Evolutionary conservation across 768 basidiomycete genomes (phyloP).

Genomic region (Rickenella mellea): DNA sequence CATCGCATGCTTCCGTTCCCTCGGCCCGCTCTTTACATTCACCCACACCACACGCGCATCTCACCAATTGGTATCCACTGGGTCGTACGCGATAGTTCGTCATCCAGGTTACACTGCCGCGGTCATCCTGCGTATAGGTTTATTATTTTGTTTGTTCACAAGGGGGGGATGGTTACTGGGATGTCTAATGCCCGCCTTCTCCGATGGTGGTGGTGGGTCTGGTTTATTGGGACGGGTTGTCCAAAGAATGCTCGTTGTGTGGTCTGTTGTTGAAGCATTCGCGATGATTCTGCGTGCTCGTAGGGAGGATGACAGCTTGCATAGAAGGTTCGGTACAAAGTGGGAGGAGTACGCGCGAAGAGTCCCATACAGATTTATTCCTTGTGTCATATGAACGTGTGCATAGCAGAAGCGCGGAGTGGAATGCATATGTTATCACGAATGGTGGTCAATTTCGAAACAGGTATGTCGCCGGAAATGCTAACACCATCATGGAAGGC

Average conservation of each 20-base stretch:
- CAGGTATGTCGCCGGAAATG: no score
- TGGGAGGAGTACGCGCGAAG: conserved; percentile 17
- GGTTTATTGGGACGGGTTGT: conserved; percentile 9
- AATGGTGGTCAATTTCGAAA: no score
- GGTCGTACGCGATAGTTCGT: conserved; percentile 26
- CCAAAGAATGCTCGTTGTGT: conserved; percentile 7
- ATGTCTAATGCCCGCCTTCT: no score
- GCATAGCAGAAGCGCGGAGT: no score
- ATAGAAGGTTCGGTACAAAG: conserved; percentile 14
- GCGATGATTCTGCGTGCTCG: no score
- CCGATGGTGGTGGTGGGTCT: conserved; percentile 6
- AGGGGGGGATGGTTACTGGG: conserved; percentile 13
- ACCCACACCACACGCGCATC: conserved; percentile 20
- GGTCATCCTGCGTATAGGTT: conserved; percentile 8
- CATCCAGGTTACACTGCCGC: conserved; percentile 26
- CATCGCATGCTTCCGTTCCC: conserved; percentile 22
- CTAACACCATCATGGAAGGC: no score
- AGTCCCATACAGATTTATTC: conserved; percentile 16
- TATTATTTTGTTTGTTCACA: conserved; percentile 11
- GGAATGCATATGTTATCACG: no score
- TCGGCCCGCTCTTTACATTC: conserved; percentile 26
- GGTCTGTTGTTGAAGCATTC: no score
- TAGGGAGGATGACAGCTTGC: no score
- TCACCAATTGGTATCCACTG: conserved; percentile 22
- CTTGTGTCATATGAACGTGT: no score